Percentiles rank a stretch among this genome's conserved stretches.
Evolutionary conservation across 1,284 basidiomycete species (phyloP).

Genomic region (Ustilago esculenta): DNA sequence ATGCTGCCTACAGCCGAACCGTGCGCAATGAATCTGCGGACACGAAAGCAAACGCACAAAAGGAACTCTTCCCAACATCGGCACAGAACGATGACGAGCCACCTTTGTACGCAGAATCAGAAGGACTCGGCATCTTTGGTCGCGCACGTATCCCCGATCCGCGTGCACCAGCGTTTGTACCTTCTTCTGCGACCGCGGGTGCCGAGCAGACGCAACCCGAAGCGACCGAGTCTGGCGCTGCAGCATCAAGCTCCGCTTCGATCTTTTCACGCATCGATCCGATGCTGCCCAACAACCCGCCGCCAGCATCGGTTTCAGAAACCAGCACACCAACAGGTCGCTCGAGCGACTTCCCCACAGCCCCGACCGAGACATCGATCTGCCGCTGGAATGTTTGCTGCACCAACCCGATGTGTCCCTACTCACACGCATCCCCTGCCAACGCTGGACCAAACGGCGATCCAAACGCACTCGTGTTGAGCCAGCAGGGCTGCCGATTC

Average conservation of each 20-base stretch:
- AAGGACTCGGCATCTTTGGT: slow-evolving; percentile 56
- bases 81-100: background rate
- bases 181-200: slow-evolving; percentile 4
- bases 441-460: slow-evolving; percentile 47
- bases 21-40: slow-evolving; percentile 1
- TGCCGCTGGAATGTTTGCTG: slow-evolving; percentile 60
- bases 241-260: slow-evolving; percentile 19
- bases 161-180: slow-evolving; percentile 56
- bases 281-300: slow-evolving; percentile 58
- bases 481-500: slow-evolving; percentile 51
- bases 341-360: slow-evolving; percentile 46
- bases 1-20: slow-evolving; percentile 16
- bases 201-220: background rate
- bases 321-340: slow-evolving; percentile 1
- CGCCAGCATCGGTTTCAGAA: background rate
- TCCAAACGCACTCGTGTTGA: slow-evolving; percentile 57
- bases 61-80: slow-evolving; percentile 15
- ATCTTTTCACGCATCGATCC: slow-evolving; percentile 60
- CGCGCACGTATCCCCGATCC: slow-evolving; percentile 62
- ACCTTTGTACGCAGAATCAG: slow-evolving; percentile 9
- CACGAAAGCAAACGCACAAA: background rate
- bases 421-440: slow-evolving; percentile 60
- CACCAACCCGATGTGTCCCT: slow-evolving; percentile 62
- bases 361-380: slow-evolving; percentile 47
- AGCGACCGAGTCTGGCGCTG: background rate